Conservation (phyloP, 805 yeast genomes). For the Danielozyma ontarioensis region DNA sequence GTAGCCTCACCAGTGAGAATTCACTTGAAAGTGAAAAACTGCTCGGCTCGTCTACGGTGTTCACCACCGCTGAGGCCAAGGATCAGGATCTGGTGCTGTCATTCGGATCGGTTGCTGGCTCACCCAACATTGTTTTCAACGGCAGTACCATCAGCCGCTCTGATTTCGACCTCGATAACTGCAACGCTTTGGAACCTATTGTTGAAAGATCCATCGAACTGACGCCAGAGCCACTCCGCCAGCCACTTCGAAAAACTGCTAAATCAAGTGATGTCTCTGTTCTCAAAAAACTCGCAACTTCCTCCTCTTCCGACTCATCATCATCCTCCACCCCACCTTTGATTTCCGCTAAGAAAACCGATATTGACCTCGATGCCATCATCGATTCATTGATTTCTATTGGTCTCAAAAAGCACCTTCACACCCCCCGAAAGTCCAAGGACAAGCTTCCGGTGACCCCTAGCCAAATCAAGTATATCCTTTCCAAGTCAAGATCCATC, state of each 20-base stretch:
- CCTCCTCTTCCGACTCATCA: constrained; percentile 13
- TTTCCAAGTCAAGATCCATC: constrained; percentile 54
- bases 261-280: not conserved
- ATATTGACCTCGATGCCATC: constrained; percentile 56
- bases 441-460: constrained; percentile 47
- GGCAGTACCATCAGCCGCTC: constrained; percentile 2
- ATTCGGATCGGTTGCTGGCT: constrained; percentile 17
- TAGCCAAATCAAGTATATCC: constrained; percentile 47
- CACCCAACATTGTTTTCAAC: constrained; percentile 6
- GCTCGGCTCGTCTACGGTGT: constrained; percentile 28
- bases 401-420: constrained; percentile 28
- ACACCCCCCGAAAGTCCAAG: constrained; percentile 28
- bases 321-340: constrained; percentile 18
- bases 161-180: constrained; percentile 2
- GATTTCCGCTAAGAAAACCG: constrained; percentile 14
- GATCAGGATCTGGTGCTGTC: constrained; percentile 38
- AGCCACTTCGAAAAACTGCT: constrained; percentile 2
- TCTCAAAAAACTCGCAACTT: constrained; percentile 4
- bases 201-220: constrained; percentile 29
- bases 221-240: constrained; percentile 12
- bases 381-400: constrained; percentile 55
- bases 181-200: constrained; percentile 19
- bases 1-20: not conserved
- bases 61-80: constrained; percentile 25
- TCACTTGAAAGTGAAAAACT: constrained; percentile 41